phyloP scores from a whole-genome alignment of 2,329 filamentous ascomycete genomes.

The Leptosphaerulina australis region DNA sequence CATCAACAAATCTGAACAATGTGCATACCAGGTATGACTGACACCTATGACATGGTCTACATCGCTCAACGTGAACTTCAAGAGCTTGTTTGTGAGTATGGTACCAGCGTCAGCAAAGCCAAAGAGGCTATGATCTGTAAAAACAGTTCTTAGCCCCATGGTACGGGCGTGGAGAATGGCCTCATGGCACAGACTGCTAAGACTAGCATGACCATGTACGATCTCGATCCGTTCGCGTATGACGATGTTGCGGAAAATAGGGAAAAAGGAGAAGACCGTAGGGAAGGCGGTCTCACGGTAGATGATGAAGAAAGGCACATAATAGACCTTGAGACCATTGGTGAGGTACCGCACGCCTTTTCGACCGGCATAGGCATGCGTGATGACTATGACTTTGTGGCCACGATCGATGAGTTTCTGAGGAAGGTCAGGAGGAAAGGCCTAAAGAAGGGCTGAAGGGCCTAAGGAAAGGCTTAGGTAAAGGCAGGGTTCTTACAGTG shows the following conservation, averaged over 20 bases:
- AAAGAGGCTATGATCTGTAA: constrained; percentile 96
- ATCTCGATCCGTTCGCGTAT: constrained; percentile 95
- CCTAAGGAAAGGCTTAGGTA: constrained; percentile 1
- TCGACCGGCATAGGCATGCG: constrained; percentile 88
- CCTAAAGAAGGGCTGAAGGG: background rate
- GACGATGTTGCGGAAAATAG: constrained; percentile 94
- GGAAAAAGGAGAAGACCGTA: constrained; percentile 98
- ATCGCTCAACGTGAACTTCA: constrained; percentile 95
- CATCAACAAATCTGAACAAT: no score
- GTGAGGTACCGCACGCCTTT: constrained; percentile 94
- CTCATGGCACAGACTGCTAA: constrained; percentile 93
- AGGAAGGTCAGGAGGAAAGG: constrained; percentile 16
- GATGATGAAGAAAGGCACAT: constrained; percentile 94
- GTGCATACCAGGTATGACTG: constrained; percentile 87
- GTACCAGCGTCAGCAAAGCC: constrained; percentile 96
- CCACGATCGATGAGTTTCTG: constrained; percentile 94
- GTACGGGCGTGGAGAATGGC: constrained; percentile 92
- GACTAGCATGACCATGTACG: constrained; percentile 93
- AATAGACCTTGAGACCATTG: constrained; percentile 97
- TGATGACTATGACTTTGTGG: constrained; percentile 97
- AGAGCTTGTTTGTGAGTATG: constrained; percentile 93
- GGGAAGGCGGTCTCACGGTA: constrained; percentile 93
- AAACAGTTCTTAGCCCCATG: constrained; percentile 94
- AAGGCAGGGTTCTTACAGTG: constrained; percentile 57
- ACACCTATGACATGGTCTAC: constrained; percentile 99